Conservation (phyloP, 1,284 basidiomycete species). For the Taiwanofungus camphoratus region DNA sequence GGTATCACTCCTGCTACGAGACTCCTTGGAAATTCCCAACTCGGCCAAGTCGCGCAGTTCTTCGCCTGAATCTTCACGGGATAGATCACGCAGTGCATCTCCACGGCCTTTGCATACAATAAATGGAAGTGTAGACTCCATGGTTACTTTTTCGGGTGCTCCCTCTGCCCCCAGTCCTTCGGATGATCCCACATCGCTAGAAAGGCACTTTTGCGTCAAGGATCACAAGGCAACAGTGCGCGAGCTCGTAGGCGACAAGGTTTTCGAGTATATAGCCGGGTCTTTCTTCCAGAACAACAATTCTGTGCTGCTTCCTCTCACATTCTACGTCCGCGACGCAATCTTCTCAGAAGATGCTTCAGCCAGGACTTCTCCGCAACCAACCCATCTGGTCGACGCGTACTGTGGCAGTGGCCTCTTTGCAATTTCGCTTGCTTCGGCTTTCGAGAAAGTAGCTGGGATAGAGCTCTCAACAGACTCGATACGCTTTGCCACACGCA, state of each 20-base stretch:
- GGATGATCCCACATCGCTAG: constrained; percentile 27
- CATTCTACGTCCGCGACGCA: constrained; percentile 74
- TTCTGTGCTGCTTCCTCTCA: constrained; percentile 80
- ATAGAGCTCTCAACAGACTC: constrained; percentile 82
- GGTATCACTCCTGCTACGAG: constrained; percentile 87
- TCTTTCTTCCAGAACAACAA: constrained; percentile 99
- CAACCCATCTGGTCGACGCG: constrained; percentile 86
- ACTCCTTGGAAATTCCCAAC: constrained; percentile 53
- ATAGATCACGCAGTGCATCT: neutral
- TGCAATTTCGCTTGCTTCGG: constrained; percentile 78
- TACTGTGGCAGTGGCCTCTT: constrained; percentile 94
- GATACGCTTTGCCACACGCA: constrained; percentile 76
- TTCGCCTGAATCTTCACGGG: neutral
- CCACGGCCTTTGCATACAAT: too few relatives aligned
- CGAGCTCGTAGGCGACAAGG: constrained; percentile 76
- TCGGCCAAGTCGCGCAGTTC: neutral
- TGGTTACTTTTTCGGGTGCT: too few relatives aligned
- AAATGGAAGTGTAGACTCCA: too few relatives aligned
- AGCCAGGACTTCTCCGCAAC: constrained; percentile 18
- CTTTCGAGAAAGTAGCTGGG: constrained; percentile 80
- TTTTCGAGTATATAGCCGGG: constrained; percentile 86
- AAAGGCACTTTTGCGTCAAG: constrained; percentile 75
- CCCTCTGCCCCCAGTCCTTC: constrained; percentile 15
- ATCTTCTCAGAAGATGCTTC: constrained; percentile 39
- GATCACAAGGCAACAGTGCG: constrained; percentile 79